A percentile compares a stretch with the other conserved stretches of the same genome.
Conservation (phyloP, 371 early-diverging fungal genomes). For the Mortierella sp. region DNA sequence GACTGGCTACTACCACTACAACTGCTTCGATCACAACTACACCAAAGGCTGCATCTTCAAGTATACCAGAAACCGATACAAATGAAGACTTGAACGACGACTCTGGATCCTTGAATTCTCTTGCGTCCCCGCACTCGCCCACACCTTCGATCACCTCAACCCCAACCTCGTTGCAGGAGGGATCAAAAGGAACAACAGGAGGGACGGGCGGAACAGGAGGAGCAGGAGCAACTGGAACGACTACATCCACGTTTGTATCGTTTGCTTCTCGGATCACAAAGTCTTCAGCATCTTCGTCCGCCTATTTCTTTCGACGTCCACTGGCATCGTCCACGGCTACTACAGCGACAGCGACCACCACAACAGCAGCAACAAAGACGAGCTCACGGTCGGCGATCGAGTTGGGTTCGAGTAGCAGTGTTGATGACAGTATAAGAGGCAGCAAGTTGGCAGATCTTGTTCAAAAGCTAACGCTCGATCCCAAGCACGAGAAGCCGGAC, state of each 20-base stretch:
- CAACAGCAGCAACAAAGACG: neutral
- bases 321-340: neutral
- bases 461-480: slow-evolving; percentile 36
- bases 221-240: too few relatives aligned
- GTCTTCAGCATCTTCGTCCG: slow-evolving; percentile 18
- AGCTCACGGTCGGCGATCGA: neutral
- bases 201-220: neutral
- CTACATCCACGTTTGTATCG: slow-evolving; percentile 11
- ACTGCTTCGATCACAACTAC: slow-evolving; percentile 3
- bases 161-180: too few relatives aligned
- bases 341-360: neutral
- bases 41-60: neutral
- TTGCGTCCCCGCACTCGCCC: slow-evolving; percentile 15
- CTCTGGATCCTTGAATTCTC: neutral
- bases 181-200: neutral
- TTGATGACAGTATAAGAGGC: neutral
- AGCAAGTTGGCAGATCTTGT: slow-evolving; percentile 17
- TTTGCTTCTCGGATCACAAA: slow-evolving; percentile 31
- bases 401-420: neutral
- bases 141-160: neutral
- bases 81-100: neutral
- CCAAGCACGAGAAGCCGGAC: slow-evolving; percentile 27
- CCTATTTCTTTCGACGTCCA: slow-evolving; percentile 39
- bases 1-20: neutral
- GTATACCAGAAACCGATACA: too few relatives aligned